phyloP scores from a whole-genome alignment of 495 filamentous ascomycete species.

The Penicillium chermesinum region DNA sequence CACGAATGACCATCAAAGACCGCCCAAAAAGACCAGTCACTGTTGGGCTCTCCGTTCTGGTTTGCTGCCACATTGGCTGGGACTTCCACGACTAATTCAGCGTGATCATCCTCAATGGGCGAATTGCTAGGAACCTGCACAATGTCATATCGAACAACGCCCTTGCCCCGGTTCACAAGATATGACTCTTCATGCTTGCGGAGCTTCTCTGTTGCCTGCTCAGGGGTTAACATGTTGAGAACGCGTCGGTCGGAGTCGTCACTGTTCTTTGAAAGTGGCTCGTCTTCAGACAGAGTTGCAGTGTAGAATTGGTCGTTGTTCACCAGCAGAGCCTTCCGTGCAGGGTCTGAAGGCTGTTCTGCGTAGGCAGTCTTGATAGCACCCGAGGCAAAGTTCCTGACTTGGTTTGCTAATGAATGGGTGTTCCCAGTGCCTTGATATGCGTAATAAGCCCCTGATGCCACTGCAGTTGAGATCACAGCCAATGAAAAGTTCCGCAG shows the following conservation, averaged over 20 bases:
- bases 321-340: conserved; percentile 57
- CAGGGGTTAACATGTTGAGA: conserved; percentile 91
- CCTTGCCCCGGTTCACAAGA: conserved; percentile 80
- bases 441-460: conserved; percentile 61
- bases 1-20: conserved; percentile 97
- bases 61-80: conserved; percentile 51
- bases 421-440: conserved; percentile 42
- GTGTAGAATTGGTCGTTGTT: conserved; percentile 82
- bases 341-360: conserved; percentile 25
- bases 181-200: conserved; percentile 87
- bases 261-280: conserved; percentile 78
- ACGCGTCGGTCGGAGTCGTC: conserved; percentile 76
- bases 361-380: conserved; percentile 26
- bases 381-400: conserved; percentile 28
- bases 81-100: conserved; percentile 93
- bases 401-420: conserved; percentile 21
- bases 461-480: conserved; percentile 55
- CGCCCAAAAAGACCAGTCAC: conserved; percentile 99
- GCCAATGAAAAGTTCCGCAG: conserved; percentile 59
- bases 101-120: conserved; percentile 97
- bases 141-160: conserved; percentile 93
- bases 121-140: conserved; percentile 93
- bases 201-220: conserved; percentile 87
- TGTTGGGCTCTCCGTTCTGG: conserved; percentile 49
- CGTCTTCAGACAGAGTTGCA: conserved; percentile 70